Evolutionary conservation across 148 eudicot species (phyloP), one percentile per base, ranked within the genome.

Genomic region (Persicaria maculosa): DNA sequence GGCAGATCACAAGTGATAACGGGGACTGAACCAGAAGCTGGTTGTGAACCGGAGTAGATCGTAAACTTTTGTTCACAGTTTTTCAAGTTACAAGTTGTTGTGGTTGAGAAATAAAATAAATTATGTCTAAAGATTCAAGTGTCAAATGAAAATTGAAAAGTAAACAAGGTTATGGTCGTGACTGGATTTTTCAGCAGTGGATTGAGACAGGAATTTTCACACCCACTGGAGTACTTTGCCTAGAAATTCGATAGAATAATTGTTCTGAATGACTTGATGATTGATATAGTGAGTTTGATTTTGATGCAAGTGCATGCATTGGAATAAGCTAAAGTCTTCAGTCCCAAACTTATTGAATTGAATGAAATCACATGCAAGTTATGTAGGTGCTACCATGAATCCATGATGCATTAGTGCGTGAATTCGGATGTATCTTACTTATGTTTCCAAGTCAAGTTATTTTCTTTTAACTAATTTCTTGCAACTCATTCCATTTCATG

Each of bases 341-440:
- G 1, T 31, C 14, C 25, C 19, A 25, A 57, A 14, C 62, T 9
- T 19, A 22, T 57, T 57, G 62, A 17, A 57, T 6, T 55, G 8
- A 17, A 55, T 17, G 6, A 55, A 55, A 1, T 7, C 6, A 6
- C 16, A 55, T 55, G 22, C 25, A 55, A 17, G n/a, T n/a, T n/a
- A n/a, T n/a, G n/a, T n/a, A 83, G 84, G 6, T 17, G 36, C 36
- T 31, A 31, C 36, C 36, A 31, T 31, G 36, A 31, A 31, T 31
- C 36, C 36, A 31, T 31, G 36, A 31, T 31, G 36, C 36, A 31
- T 31, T 31, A 31, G 36, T 31, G 36, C 17, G 17, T 55, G 61
- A 1, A 15, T 55, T 7, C 6, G 9, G 20, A 17, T 55, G 61
- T 6, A 6, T 17, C 61, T 55, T 55, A 55, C n/a, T n/a, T 55